These are phyloP conservation scores for Salix udensis DNA, from an alignment of 345 rosid species.

Conservation along the genomic window DNA sequence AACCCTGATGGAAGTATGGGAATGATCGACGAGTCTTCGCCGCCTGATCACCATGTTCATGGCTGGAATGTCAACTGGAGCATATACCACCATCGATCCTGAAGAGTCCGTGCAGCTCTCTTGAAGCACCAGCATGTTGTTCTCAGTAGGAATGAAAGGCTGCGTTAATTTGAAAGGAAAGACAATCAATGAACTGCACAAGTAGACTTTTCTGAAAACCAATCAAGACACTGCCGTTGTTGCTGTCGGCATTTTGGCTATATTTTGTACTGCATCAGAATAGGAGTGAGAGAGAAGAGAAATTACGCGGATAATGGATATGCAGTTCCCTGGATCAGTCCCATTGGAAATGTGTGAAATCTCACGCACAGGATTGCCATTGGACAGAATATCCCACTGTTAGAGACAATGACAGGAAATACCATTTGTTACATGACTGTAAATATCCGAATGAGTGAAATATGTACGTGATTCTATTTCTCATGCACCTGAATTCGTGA, in stretches of 20 bases:
- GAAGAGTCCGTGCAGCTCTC: slow-evolving; percentile 47
- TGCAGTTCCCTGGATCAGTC: slow-evolving; percentile 39
- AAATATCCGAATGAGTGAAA: not conserved
- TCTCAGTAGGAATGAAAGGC: slow-evolving; percentile 25
- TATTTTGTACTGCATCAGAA: not conserved
- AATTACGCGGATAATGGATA: slow-evolving; percentile 48
- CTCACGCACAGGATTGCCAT: slow-evolving; percentile 40
- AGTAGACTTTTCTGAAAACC: not conserved
- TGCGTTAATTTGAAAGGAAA: slow-evolving; percentile 4
- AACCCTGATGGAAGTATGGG: slow-evolving; percentile 76
- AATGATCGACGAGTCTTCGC: slow-evolving; percentile 28
- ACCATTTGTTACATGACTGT: too few species aligned
- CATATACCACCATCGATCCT: slow-evolving; percentile 53
- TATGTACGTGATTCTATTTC: not conserved
- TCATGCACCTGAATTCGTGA: slow-evolving; percentile 42
- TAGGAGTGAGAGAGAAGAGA: not conserved
- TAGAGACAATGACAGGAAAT: not conserved
- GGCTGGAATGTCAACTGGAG: slow-evolving; percentile 44
- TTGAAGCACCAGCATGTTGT: slow-evolving; percentile 51
- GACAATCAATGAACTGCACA: not conserved
- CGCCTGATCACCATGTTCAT: slow-evolving; percentile 32
- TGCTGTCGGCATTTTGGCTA: not conserved
- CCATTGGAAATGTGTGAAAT: slow-evolving; percentile 44
- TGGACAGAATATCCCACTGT: slow-evolving; percentile 74
- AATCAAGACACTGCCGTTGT: not conserved